A percentile compares a stretch with the other conserved stretches of the same genome.
phyloP scores from a whole-genome alignment of 176 grass and related monocot species.

The Oryza nivara region DNA sequence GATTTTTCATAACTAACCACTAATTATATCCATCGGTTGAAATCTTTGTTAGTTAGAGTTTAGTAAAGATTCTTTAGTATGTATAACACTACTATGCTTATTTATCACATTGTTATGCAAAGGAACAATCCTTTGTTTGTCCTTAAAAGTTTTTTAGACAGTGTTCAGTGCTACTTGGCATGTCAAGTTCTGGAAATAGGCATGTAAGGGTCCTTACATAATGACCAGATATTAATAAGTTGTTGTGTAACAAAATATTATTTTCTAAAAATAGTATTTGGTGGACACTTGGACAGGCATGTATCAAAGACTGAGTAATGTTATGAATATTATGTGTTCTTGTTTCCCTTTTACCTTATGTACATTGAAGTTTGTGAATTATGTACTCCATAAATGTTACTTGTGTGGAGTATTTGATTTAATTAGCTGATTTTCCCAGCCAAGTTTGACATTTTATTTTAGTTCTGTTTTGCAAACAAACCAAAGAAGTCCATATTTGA shows the following conservation, averaged over 20 bases:
- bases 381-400: neutral
- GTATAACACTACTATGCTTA: neutral
- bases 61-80: too few species aligned
- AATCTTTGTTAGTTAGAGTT: too few species aligned
- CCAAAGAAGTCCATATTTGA: neutral
- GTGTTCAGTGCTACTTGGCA: conserved; percentile 9
- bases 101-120: neutral
- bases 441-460: neutral
- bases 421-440: neutral
- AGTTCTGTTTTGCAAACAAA: neutral
- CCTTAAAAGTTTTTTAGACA: neutral
- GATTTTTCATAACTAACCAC: too few species aligned
- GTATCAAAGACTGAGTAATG: conserved; percentile 14
- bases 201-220: neutral
- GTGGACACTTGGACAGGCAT: neutral
- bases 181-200: neutral
- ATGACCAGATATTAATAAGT: neutral
- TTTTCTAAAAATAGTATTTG: conserved; percentile 18
- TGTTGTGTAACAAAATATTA: neutral
- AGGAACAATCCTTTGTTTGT: conserved; percentile 4
- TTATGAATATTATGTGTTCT: neutral
- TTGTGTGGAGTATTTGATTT: neutral
- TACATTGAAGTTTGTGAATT: neutral
- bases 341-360: conserved; percentile 8
- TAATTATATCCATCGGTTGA: too few species aligned